Conservation (phyloP, 139 green algal genomes). For the Ettlia oleoabundans region DNA sequence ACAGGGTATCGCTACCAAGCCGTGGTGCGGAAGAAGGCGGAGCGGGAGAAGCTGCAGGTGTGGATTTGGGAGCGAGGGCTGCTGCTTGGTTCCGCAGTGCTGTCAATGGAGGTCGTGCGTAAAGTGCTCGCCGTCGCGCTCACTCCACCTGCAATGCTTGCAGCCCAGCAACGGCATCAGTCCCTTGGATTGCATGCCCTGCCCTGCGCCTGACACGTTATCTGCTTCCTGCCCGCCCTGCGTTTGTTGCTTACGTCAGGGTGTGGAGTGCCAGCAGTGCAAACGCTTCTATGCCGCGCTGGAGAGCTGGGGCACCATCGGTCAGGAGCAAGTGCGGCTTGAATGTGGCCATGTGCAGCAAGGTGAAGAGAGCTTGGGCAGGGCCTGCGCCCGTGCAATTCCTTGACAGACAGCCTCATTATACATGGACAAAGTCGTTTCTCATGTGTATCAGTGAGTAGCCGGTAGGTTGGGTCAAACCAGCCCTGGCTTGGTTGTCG, state of each 20-base stretch:
- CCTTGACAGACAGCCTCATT: not conserved
- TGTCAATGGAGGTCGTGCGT: not conserved
- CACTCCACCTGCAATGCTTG: too few relatives aligned
- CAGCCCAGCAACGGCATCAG: too few relatives aligned
- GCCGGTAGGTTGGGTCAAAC: not conserved
- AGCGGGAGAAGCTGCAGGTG: constrained; percentile 50
- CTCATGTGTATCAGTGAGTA: not conserved
- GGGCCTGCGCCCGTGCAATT: not conserved
- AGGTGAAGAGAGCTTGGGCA: not conserved
- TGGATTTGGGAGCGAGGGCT: not conserved
- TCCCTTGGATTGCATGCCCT: not conserved
- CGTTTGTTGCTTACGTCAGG: not conserved
- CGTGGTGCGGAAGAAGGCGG: constrained; percentile 53
- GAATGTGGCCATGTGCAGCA: constrained; percentile 25
- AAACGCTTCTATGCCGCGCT: constrained; percentile 54
- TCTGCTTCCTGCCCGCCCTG: not conserved
- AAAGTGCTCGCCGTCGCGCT: too few relatives aligned
- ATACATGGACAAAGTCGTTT: not conserved
- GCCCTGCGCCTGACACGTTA: too few relatives aligned
- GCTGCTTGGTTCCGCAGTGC: not conserved
- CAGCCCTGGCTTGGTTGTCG: not conserved
- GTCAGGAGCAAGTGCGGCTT: not conserved
- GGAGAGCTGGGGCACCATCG: constrained; percentile 42
- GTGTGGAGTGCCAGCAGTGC: constrained; percentile 55
- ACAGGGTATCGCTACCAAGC: constrained; percentile 58